phyloP scores from a whole-genome alignment of 257 asterid species.

The Sherardia arvensis region DNA sequence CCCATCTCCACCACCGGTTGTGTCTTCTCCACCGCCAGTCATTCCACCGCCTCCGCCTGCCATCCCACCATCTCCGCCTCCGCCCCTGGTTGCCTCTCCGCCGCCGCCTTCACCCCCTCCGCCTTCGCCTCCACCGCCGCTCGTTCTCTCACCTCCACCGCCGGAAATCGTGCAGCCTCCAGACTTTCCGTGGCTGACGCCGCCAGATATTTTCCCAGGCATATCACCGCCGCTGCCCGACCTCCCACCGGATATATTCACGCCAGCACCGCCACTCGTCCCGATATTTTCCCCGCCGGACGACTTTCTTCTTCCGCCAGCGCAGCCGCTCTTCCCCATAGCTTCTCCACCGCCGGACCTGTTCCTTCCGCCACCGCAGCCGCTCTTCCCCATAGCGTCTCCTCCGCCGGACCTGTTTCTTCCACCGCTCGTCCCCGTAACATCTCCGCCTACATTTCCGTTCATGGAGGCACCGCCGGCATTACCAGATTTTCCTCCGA shows the following conservation, averaged over 20 bases:
- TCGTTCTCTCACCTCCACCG: constrained; percentile 21
- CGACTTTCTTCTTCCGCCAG: constrained; percentile 3
- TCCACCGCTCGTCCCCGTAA: not conserved
- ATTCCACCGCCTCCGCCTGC: constrained; percentile 13
- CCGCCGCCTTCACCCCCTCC: constrained; percentile 19
- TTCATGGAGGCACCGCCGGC: not conserved
- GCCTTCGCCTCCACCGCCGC: constrained; percentile 1
- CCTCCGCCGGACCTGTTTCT: not conserved
- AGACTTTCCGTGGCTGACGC: constrained; percentile 23
- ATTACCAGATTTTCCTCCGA: constrained; percentile 1
- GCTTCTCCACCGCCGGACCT: not conserved
- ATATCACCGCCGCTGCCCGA: constrained; percentile 20
- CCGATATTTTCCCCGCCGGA: constrained; percentile 22
- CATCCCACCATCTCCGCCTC: constrained; percentile 24
- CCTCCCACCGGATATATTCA: constrained; percentile 22
- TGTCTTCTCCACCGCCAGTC: constrained; percentile 18
- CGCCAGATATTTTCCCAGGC: constrained; percentile 16
- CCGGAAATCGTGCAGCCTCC: constrained; percentile 6
- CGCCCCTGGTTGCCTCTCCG: constrained; percentile 19
- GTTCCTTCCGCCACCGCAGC: not conserved
- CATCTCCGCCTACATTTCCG: not conserved
- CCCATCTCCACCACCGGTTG: constrained; percentile 13
- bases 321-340: not conserved
- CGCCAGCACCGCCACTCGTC: constrained; percentile 22
- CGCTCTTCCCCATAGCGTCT: not conserved